Base-by-base conservation (phyloP, 495 filamentous ascomycete species). In the Talaromyces wortmannii region DNA sequence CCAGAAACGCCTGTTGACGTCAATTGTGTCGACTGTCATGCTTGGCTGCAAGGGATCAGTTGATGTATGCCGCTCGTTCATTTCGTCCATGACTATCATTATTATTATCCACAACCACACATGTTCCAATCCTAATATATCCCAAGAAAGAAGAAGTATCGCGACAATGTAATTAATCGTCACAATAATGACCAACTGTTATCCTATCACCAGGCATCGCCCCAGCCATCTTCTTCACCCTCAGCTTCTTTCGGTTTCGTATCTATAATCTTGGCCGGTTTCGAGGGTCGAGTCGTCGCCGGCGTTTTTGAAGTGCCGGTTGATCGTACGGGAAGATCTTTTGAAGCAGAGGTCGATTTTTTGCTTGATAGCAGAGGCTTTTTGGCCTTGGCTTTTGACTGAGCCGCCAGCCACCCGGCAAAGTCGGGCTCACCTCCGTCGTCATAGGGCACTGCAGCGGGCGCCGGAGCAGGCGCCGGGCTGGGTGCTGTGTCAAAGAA, bases 401-500 rank as follows among this genome's bases (percentile, higher is more conserved):
- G 91, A 13, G 90, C 90, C 8, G 88, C 89, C 45, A 96, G 68
- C 91, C 92, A 95, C 5, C 89, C 90, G 16, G 91, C 92, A 69
- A 97, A 97, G 66, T 97, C 92, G 2, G 91, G 91, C 63, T 97
- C 91, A 3, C 85, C 86, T 31, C 85, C 84, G 62, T 95, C 90
- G 57, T 91, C 88, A 58, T 86, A 95, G 0, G 83, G 78, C 11
- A 73, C 76, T 46, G 52, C 30, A 2, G 72, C 53, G 13, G 60
- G 59, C 2, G 59, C 58, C 45, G 66, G 71, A 61, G 65, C 48
- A 13, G 73, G 59, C 53, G 75, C 70, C 55, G 70, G 61, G 50
- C 68, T 58, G 12, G 72, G 54, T 23, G 67, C 67, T 0, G 74
- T 71, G 52, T 74, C 74, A 55, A 83, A 78, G 45, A 76, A 76